Conservation (phyloP, 106 monocot genomes). For the Platanthera guangdongensis region DNA sequence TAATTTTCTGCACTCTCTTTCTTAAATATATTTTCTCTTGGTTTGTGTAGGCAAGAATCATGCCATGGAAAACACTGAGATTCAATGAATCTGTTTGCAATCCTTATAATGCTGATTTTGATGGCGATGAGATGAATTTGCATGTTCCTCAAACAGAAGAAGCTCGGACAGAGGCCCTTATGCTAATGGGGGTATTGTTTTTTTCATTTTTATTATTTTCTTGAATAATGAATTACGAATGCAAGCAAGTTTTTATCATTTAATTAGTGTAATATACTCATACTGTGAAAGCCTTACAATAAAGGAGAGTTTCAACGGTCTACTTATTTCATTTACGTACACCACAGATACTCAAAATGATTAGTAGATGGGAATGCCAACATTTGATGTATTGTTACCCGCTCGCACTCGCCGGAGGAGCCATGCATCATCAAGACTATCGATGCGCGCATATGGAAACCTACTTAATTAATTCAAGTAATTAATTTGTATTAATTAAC, state of each 20-base stretch:
- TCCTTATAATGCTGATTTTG: conserved; percentile 99
- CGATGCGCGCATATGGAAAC: too few relatives aligned
- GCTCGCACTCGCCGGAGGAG: too few relatives aligned
- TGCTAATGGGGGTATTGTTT: conserved; percentile 89
- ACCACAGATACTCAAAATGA: not conserved
- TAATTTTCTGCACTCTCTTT: not conserved
- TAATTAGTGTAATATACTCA: not conserved
- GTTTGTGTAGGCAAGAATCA: conserved; percentile 67
- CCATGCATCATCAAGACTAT: too few relatives aligned
- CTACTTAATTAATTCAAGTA: too few relatives aligned
- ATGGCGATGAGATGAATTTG: conserved; percentile 99
- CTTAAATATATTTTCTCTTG: not conserved
- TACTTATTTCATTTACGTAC: not conserved
- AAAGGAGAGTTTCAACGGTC: not conserved
- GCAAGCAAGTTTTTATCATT: not conserved
- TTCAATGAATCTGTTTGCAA: conserved; percentile 99
- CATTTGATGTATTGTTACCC: not conserved
- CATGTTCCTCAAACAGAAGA: conserved; percentile 99
- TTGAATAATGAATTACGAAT: not conserved
- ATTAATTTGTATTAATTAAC: too few relatives aligned
- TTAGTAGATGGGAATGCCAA: not conserved
- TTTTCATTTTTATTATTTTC: not conserved
- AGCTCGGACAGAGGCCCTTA: conserved; percentile 96
- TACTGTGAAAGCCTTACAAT: not conserved
- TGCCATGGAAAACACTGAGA: conserved; percentile 95